phyloP scores from a whole-genome alignment of 805 yeast species.

The Debaryomyces prosopidis region DNA sequence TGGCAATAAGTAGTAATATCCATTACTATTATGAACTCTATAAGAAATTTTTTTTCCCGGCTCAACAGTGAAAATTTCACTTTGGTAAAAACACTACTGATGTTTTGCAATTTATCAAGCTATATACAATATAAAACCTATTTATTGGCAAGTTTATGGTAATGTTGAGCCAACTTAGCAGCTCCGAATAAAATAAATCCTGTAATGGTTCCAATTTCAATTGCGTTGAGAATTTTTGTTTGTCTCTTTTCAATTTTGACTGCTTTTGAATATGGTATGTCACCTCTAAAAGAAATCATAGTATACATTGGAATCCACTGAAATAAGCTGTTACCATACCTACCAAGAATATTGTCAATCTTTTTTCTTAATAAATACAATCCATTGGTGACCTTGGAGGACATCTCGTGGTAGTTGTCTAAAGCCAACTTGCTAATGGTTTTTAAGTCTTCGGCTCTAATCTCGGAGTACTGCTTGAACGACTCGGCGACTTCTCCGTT shows the following conservation, averaged over 20 bases:
- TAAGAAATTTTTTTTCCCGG: no score
- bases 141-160: slow-evolving; percentile 3
- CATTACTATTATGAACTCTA: no score
- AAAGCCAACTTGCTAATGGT: slow-evolving; percentile 80
- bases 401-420: slow-evolving; percentile 84
- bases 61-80: slow-evolving; percentile 3
- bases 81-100: slow-evolving; percentile 6
- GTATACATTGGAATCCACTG: slow-evolving; percentile 85
- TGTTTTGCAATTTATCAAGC: neutral
- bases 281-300: slow-evolving; percentile 88
- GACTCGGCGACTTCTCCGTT: slow-evolving; percentile 45
- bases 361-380: slow-evolving; percentile 64
- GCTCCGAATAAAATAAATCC: slow-evolving; percentile 5
- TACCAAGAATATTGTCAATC: slow-evolving; percentile 66
- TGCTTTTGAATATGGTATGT: slow-evolving; percentile 74
- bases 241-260: slow-evolving; percentile 57
- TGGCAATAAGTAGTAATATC: no score
- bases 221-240: slow-evolving; percentile 42
- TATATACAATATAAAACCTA: neutral
- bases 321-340: slow-evolving; percentile 48
- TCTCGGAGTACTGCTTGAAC: slow-evolving; percentile 53
- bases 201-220: slow-evolving; percentile 19
- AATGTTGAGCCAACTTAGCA: slow-evolving; percentile 9
- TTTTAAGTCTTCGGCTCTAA: slow-evolving; percentile 63
- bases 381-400: slow-evolving; percentile 68